phyloP scores from a whole-genome alignment of 192 early-diverging fungal species.

The Coemansia sp. region DNA sequence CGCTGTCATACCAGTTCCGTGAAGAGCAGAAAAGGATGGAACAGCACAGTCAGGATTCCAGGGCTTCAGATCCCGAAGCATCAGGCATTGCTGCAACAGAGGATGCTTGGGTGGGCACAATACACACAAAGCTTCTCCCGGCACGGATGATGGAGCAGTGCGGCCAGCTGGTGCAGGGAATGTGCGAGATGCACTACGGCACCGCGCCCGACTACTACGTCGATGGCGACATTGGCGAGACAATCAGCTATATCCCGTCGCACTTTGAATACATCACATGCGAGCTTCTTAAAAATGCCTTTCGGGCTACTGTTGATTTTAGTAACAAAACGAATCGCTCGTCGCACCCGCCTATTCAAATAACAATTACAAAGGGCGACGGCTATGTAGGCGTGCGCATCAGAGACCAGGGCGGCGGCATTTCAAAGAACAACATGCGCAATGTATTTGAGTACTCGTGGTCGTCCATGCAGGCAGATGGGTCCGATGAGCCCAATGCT shows the following conservation, averaged over 20 bases:
- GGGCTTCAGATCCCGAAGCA: neutral
- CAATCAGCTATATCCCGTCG: constrained; percentile 76
- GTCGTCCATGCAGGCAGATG: constrained; percentile 78
- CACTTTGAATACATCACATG: constrained; percentile 93
- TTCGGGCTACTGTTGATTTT: constrained; percentile 83
- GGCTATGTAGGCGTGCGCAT: constrained; percentile 84
- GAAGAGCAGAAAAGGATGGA: constrained; percentile 19
- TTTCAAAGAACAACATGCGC: constrained; percentile 70
- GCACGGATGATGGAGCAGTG: constrained; percentile 66
- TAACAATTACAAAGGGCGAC: constrained; percentile 76
- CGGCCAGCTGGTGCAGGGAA: constrained; percentile 72
- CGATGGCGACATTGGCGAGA: constrained; percentile 54
- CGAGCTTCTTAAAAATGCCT: constrained; percentile 88
- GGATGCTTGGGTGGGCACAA: constrained; percentile 76
- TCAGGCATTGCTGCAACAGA: constrained; percentile 3
- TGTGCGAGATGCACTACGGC: constrained; percentile 93
- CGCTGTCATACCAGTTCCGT: constrained; percentile 63
- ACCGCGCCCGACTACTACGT: constrained; percentile 70
- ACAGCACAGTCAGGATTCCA: neutral
- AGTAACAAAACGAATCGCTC: constrained; percentile 47
- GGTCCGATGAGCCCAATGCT: constrained; percentile 40
- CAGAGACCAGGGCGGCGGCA: constrained; percentile 90
- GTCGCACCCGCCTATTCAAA: constrained; percentile 75
- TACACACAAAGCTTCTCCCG: constrained; percentile 76
- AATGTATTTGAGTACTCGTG: constrained; percentile 92